phyloP scores from a whole-genome alignment of 208 protist genomes.

The Trypanosoma melophagium region DNA sequence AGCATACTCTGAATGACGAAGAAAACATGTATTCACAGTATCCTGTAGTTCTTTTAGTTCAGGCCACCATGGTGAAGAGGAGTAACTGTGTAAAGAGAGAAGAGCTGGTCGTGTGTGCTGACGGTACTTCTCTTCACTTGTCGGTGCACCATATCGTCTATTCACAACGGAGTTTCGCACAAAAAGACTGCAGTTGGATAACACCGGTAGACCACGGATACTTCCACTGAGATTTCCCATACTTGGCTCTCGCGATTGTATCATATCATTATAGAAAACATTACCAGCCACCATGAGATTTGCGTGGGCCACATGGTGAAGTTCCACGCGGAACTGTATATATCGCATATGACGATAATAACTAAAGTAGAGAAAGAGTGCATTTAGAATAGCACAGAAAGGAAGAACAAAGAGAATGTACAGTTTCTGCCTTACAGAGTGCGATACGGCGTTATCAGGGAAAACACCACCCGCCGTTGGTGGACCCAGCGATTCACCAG shows the following conservation, averaged over 20 bases:
- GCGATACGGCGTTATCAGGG: conserved; percentile 29
- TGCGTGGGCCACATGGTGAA: conserved; percentile 11
- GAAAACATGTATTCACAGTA: conserved; percentile 43
- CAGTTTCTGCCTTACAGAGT: conserved; percentile 66
- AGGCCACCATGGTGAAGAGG: conserved; percentile 41
- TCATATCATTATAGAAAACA: not conserved
- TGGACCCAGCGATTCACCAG: conserved; percentile 33
- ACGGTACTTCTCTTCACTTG: too few relatives aligned
- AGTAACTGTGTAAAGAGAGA: conserved; percentile 47
- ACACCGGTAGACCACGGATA: not conserved
- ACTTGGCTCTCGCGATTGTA: not conserved
- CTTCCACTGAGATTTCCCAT: not conserved
- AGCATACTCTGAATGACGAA: conserved; percentile 12
- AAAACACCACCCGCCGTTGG: conserved; percentile 44
- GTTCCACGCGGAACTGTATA: conserved; percentile 67
- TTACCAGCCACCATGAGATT: conserved; percentile 1
- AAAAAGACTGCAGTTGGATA: not conserved
- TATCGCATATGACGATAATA: conserved; percentile 77
- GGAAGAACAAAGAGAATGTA: conserved; percentile 80
- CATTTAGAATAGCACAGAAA: conserved; percentile 36
- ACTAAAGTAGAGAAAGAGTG: conserved; percentile 63
- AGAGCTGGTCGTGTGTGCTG: conserved; percentile 50
- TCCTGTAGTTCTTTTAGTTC: conserved; percentile 49
- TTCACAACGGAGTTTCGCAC: conserved; percentile 1
- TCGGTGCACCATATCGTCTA: not conserved